Conservation (phyloP, 495 filamentous ascomycete species). For the Parathielavia hyrcaniae region DNA sequence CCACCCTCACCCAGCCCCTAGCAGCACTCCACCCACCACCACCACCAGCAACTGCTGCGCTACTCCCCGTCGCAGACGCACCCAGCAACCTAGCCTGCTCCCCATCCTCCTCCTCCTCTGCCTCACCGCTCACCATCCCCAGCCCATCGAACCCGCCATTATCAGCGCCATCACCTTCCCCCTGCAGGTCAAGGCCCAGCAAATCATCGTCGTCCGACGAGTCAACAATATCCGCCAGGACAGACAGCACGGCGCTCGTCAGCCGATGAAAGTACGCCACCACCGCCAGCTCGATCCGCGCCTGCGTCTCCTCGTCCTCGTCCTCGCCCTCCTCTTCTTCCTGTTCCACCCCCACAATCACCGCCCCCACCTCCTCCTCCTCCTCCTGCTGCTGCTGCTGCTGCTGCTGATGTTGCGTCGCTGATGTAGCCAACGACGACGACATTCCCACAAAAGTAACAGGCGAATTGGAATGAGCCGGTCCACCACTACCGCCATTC, state of each 20-base stretch:
- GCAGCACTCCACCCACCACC: conserved; percentile 27
- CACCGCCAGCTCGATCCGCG: conserved; percentile 59
- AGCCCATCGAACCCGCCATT: conserved; percentile 22
- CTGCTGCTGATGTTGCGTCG: too few species aligned
- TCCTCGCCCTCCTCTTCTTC: conserved; percentile 15
- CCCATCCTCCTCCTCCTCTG: conserved; percentile 15
- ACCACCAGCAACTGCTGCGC: neutral
- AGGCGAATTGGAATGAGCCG: too few species aligned
- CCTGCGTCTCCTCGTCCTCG: conserved; percentile 31
- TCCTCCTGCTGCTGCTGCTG: too few species aligned
- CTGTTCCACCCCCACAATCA: neutral
- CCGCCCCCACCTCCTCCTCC: too few species aligned
- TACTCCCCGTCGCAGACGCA: neutral
- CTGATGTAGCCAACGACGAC: conserved; percentile 35
- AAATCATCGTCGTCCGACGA: conserved; percentile 49
- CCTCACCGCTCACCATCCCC: conserved; percentile 4
- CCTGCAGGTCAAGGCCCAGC: conserved; percentile 36
- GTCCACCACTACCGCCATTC: neutral
- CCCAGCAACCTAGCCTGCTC: conserved; percentile 30
- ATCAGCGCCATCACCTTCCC: conserved; percentile 1
- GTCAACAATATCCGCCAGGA: conserved; percentile 63
- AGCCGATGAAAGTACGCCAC: conserved; percentile 90
- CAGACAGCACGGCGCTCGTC: conserved; percentile 63
- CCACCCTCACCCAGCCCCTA: conserved; percentile 48
- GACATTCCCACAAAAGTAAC: conserved; percentile 13